Base-by-base conservation (phyloP, 805 yeast genomes). In the Metschnikowia kofuensis region DNA sequence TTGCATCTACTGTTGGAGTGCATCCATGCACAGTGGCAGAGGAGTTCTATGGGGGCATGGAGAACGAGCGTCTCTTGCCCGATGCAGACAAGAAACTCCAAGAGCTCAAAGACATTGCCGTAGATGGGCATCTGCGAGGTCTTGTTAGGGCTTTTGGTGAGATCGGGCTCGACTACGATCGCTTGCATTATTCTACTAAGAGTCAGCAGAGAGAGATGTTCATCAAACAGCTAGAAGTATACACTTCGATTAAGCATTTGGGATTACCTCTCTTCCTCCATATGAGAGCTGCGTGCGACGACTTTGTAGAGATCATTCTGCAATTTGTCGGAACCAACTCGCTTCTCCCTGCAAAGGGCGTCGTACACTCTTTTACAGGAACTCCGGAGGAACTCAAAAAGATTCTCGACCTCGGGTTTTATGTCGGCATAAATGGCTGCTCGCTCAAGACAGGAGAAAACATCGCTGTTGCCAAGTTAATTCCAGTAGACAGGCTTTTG, bases 311-410 rank as follows among this genome's bases (percentile, higher is more conserved):
- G 0, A 79, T 86, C 5, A 59, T 94, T 14, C 65, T 68, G 40
- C 95, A 94, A 2, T 88, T 80, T 58, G 54, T 87, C 2, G 65
- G 68, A 0, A 72, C 74, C 1, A 77, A 76, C 0, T 58, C 70
- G 34, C 55, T 67, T 2, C 61, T 59, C 40, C 60, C 60, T 59
- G 78, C 78, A 34, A 77, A 80, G 37, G 92, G 94, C n/a, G 92
- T 94, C 7, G 92, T 94, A 1, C 99, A 94, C 66, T 91, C 98
- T 1, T 94, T 92, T 66, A 92, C 99, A 0, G 99, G 97, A 2
- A 74, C 89, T 0, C 48, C 64, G 13, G 78, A 73, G 6, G 97
- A 94, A 54, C 66, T 89, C 53, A 57, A 74, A 6, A 72, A 74
- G 44, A 60, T 90, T 28, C 64, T 91, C 16, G 69, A 69, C 0